Evolutionary conservation across 2,329 filamentous ascomycete species (phyloP).

Genomic region (Ophiognomonia clavigignenti-juglandacearum): DNA sequence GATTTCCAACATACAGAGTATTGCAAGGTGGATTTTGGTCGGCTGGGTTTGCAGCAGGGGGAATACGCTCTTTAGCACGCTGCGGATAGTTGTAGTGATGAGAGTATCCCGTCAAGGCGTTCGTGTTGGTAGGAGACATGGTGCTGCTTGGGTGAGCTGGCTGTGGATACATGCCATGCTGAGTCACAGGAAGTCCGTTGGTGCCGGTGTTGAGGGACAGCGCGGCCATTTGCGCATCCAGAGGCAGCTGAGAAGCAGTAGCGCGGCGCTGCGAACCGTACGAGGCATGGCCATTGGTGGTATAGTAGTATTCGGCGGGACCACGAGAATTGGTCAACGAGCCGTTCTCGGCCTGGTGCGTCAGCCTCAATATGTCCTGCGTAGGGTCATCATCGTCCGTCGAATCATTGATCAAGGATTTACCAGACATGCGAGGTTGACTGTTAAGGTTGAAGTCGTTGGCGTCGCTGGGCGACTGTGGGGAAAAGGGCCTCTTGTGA

Average conservation of each 20-base stretch:
- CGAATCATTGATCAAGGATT: conserved; percentile 67
- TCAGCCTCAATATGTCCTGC: conserved; percentile 65
- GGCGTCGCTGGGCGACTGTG: conserved; percentile 68
- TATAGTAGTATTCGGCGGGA: conserved; percentile 15
- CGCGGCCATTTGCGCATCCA: conserved; percentile 57
- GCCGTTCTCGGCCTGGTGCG: conserved; percentile 66
- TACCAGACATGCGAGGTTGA: conserved; percentile 56
- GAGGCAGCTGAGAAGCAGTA: conserved; percentile 68
- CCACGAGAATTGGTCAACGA: conserved; percentile 22
- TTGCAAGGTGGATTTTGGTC: conserved; percentile 98
- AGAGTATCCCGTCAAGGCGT: conserved; percentile 22
- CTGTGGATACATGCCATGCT: conserved; percentile 32
- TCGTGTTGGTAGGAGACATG: conserved; percentile 54
- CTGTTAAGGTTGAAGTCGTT: conserved; percentile 67
- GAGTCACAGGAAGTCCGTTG: conserved; percentile 48
- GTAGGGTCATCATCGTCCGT: conserved; percentile 61
- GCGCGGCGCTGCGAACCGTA: conserved; percentile 49
- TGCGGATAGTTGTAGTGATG: not conserved
- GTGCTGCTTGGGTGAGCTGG: conserved; percentile 37
- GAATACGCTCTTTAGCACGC: not conserved
- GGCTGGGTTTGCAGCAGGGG: conserved; percentile 82
- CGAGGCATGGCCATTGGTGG: not conserved
- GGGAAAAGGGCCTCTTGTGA: conserved; percentile 64
- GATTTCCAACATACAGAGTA: conserved; percentile 94
- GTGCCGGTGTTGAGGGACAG: conserved; percentile 67